A percentile compares a stretch with the other conserved stretches of the same genome.
Evolutionary conservation across 257 asterid genomes (phyloP).

Genomic region (Solanum virginianum): DNA sequence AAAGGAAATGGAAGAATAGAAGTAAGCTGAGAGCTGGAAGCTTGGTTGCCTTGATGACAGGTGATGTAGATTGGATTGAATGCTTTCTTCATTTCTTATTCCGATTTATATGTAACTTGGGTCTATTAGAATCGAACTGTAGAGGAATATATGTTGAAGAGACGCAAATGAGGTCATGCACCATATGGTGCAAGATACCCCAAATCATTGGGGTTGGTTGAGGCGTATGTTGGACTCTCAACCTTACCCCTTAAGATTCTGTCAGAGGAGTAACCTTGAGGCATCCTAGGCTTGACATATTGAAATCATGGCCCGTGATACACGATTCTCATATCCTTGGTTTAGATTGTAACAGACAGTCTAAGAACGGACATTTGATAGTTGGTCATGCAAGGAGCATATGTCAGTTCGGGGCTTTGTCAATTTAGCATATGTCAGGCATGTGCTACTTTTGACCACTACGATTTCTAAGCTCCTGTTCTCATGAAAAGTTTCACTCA

Average conservation of each 20-base stretch:
- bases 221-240: neutral
- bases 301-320: neutral
- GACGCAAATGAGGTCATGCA: neutral
- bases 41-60: neutral
- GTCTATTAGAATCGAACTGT: neutral
- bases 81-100: neutral
- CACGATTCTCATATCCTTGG: neutral
- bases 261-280: neutral
- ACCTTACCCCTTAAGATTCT: neutral
- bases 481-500: neutral
- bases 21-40: neutral
- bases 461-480: neutral
- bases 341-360: neutral
- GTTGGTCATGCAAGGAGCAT: neutral
- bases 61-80: neutral
- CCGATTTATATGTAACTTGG: neutral
- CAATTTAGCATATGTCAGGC: neutral
- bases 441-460: neutral
- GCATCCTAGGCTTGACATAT: neutral
- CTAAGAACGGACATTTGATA: neutral
- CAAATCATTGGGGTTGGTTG: neutral
- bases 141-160: neutral
- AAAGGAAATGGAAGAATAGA: neutral
- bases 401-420: neutral
- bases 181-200: neutral